Evolutionary conservation across 1,284 basidiomycete genomes (phyloP).

Genomic region (Hypsizygus ulmarius): DNA sequence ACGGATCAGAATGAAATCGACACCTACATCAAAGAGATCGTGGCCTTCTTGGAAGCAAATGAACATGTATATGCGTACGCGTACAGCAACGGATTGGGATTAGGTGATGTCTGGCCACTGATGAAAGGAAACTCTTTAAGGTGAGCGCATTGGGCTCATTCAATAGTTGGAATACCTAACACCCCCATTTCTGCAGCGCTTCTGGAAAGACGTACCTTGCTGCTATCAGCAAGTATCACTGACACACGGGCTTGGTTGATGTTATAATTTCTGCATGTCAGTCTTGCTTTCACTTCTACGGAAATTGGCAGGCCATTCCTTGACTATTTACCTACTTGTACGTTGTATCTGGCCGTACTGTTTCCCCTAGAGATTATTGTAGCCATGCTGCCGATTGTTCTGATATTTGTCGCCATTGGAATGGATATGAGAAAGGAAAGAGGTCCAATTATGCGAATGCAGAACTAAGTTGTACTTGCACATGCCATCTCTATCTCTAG

Average conservation of each 20-base stretch:
- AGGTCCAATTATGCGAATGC: not conserved
- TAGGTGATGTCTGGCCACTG: constrained; percentile 43
- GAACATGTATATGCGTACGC: constrained; percentile 38
- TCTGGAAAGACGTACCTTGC: constrained; percentile 40
- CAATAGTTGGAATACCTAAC: not conserved
- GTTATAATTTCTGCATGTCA: not conserved
- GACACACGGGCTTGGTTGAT: constrained; percentile 5
- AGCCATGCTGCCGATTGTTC: too few relatives aligned
- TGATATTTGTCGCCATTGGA: too few relatives aligned
- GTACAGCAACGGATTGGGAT: constrained; percentile 41
- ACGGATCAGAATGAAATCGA: constrained; percentile 40
- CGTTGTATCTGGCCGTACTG: not conserved
- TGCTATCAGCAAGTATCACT: constrained; percentile 40
- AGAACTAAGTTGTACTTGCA: not conserved
- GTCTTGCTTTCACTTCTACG: not conserved
- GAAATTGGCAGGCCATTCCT: not conserved
- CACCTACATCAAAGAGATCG: constrained; percentile 34
- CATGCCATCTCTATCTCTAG: not conserved
- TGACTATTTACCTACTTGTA: not conserved
- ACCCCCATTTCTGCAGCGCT: constrained; percentile 24
- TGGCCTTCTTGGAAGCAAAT: constrained; percentile 36
- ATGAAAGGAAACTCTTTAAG: constrained; percentile 33
- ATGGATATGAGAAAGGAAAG: too few relatives aligned
- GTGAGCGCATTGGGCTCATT: constrained; percentile 22
- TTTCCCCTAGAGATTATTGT: too few relatives aligned